These are phyloP conservation scores for Fusarium oxysporum DNA, from an alignment of 2,329 filamentous ascomycete species.

Conservation along the genomic window DNA sequence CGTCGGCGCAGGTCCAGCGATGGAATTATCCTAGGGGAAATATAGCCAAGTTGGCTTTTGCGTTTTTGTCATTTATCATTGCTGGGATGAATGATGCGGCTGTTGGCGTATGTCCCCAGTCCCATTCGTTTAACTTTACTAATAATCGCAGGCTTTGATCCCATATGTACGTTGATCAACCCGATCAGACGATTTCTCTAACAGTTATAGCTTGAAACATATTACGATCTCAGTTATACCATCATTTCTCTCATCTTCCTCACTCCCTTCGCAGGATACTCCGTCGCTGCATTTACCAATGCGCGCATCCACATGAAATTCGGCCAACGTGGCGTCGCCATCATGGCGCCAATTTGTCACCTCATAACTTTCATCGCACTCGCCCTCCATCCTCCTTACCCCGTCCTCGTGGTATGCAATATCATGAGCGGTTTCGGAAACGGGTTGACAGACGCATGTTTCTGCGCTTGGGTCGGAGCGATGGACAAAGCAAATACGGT, in stretches of 20 bases:
- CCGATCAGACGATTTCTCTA: accelerated
- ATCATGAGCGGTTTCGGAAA: slow-evolving; percentile 75
- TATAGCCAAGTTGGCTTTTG: slow-evolving; percentile 50
- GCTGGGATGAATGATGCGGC: slow-evolving; percentile 73
- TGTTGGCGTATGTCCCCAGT: slow-evolving; percentile 60
- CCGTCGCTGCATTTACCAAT: slow-evolving; percentile 69
- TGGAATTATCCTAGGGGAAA: slow-evolving; percentile 54
- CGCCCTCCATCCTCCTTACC: slow-evolving; percentile 72
- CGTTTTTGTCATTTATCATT: slow-evolving; percentile 69
- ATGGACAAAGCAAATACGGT: slow-evolving; percentile 77
- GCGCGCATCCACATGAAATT: slow-evolving; percentile 68
- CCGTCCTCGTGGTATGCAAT: slow-evolving; percentile 71
- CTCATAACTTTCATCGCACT: slow-evolving; percentile 70
- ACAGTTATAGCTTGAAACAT: slow-evolving; percentile 64
- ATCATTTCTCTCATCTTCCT: slow-evolving; percentile 73
- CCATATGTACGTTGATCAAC: slow-evolving; percentile 28
- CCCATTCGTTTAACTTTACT: not conserved
- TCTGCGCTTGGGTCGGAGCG: slow-evolving; percentile 66
- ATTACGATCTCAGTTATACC: slow-evolving; percentile 70
- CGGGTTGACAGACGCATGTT: slow-evolving; percentile 67
- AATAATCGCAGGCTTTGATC: slow-evolving; percentile 37
- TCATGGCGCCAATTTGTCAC: slow-evolving; percentile 71
- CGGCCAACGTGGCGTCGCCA: slow-evolving; percentile 74
- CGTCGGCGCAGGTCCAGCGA: slow-evolving; percentile 45
- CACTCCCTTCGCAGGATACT: slow-evolving; percentile 73